Base-by-base conservation (phyloP, 176 grass and related monocot genomes). In the Triticum monococcum region DNA sequence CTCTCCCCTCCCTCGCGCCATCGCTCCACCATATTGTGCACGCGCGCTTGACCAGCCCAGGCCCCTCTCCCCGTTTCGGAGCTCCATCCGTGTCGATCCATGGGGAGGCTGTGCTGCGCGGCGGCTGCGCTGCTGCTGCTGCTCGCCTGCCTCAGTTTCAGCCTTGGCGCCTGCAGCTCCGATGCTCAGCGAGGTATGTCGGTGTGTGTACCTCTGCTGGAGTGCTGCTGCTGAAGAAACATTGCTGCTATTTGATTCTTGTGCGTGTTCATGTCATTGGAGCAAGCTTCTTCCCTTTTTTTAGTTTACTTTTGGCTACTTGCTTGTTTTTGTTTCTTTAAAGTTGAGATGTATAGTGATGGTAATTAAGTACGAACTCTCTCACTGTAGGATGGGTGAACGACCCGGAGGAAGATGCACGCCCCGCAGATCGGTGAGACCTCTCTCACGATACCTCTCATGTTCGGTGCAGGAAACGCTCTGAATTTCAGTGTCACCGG, bases 121-220 rank as follows among this genome's bases (percentile, higher is more conserved):
- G 22, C 14, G 48, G 50, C 1, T 23, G 30, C 14, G 5, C 37
- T 84, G 57, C 56, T 87, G 46, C 24, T 85, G 57, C 16, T 82
- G 54, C 4, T 80, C 16, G 7, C 77, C 50, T 52, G 16, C 62
- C 13, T 11, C 37, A 14, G 75, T 4, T 3, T 83, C 60, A 18
- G 30, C 7, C 81, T 23, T 31, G 61, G 38, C 8, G 16, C 30
- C 68, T 41, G 81, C 61, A 24, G 86, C 81, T 80, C 68, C 77
- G n/a, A 41, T 35, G 86, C 17, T 25, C 64, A 22, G 20, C 85
- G 63, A 81, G 89, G 89, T 89, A 26, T 2, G 59, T 24, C 41
- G 5, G 4, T 62, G 40, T 10, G 8, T 37, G 1, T 59, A 0
- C 18, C 20, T 20, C 54, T 59, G 56, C 56, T 59, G 3, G 1